Percentiles rank a stretch among this genome's conserved stretches.
Evolutionary conservation across 306 rosid genomes (phyloP).

Genomic region (Quercus bicolor): DNA sequence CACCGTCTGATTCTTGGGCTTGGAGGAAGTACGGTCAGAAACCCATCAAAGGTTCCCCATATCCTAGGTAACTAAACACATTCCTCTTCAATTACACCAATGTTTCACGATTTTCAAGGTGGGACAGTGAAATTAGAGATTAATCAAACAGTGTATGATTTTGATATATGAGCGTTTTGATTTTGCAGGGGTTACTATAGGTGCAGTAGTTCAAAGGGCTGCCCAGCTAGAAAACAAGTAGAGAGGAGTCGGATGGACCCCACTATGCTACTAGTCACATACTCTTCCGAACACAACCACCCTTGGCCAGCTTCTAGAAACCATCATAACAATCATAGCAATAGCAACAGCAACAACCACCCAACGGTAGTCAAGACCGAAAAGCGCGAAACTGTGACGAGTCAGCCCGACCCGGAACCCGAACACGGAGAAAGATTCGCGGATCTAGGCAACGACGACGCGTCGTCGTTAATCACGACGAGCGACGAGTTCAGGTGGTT

Average conservation of each 20-base stretch:
- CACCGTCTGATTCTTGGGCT: slow-evolving; percentile 94
- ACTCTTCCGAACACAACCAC: slow-evolving; percentile 87
- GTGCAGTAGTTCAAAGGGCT: slow-evolving; percentile 90
- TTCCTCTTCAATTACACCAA: too few species aligned
- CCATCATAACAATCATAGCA: slow-evolving; percentile 20
- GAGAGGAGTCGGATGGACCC: slow-evolving; percentile 86
- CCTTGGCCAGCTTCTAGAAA: slow-evolving; percentile 71
- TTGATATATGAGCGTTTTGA: not conserved
- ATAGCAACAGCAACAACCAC: not conserved
- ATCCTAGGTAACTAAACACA: slow-evolving; percentile 59
- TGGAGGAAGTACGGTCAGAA: slow-evolving; percentile 98
- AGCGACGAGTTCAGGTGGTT: slow-evolving; percentile 70
- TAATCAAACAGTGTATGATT: not conserved
- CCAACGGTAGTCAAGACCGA: slow-evolving; percentile 8
- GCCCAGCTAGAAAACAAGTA: slow-evolving; percentile 96
- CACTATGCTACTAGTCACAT: slow-evolving; percentile 76
- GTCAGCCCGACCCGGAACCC: slow-evolving; percentile 16
- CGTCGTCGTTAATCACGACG: slow-evolving; percentile 8
- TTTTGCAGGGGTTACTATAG: slow-evolving; percentile 76
- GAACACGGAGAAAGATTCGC: slow-evolving; percentile 31
- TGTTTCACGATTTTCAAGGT: not conserved
- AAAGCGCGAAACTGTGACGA: slow-evolving; percentile 6
- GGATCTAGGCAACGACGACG: slow-evolving; percentile 32
- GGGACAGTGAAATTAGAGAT: not conserved
- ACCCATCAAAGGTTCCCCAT: slow-evolving; percentile 98